Percentiles rank a stretch among this genome's conserved stretches.
These are phyloP conservation scores for Gomphus sp. DNA, from an alignment of 1,284 basidiomycete genomes.

Conservation along the genomic window DNA sequence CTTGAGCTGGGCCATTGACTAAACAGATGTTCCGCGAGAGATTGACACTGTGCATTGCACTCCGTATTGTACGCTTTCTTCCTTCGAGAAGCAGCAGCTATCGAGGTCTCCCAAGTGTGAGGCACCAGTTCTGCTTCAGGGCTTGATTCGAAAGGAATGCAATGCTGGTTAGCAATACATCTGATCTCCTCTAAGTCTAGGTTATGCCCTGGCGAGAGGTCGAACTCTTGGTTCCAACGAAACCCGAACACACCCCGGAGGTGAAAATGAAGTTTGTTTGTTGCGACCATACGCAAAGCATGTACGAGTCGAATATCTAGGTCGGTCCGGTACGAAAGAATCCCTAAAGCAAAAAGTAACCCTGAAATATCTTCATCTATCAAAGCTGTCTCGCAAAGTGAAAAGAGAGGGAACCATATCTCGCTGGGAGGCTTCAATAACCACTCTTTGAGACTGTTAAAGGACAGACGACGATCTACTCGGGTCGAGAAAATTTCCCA, in stretches of 20 bases:
- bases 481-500: not conserved
- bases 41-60: not conserved
- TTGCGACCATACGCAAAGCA: not conserved
- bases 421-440: not conserved
- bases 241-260: too few relatives aligned
- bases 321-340: not conserved
- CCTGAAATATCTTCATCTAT: not conserved
- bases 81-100: not conserved
- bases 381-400: not conserved
- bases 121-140: not conserved
- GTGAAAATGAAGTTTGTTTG: too few relatives aligned
- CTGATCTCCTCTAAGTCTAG: not conserved
- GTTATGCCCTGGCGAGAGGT: not conserved
- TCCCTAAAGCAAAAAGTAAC: not conserved
- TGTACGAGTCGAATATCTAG: not conserved
- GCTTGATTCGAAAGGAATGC: conserved; percentile 1
- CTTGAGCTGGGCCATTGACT: not conserved
- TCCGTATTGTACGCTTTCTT: not conserved
- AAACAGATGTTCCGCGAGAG: not conserved
- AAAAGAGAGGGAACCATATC: not conserved
- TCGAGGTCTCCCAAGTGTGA: not conserved
- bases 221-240: not conserved
- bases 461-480: not conserved
- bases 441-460: not conserved
- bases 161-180: too few relatives aligned